Evolutionary conservation across 2,329 filamentous ascomycete genomes (phyloP).

Genomic region (Claviceps capensis): DNA sequence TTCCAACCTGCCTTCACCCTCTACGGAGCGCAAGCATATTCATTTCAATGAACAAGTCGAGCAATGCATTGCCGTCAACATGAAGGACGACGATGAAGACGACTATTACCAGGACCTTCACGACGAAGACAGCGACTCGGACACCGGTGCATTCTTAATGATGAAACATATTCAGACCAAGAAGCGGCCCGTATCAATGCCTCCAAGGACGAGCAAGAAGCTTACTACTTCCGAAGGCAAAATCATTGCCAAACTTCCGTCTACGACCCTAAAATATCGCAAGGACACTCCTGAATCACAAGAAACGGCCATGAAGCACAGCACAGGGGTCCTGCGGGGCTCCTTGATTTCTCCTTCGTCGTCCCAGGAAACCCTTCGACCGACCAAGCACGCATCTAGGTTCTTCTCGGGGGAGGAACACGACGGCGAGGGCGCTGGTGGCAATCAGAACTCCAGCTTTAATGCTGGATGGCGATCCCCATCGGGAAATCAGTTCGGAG

Average conservation of each 20-base stretch:
- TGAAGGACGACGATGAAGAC: conserved; percentile 66
- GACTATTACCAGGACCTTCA: conserved; percentile 43
- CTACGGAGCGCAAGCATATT: conserved; percentile 67
- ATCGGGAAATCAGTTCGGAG: conserved; percentile 10
- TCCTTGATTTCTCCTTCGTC: conserved; percentile 55
- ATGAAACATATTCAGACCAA: conserved; percentile 56
- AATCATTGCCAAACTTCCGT: conserved; percentile 77
- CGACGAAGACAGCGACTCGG: conserved; percentile 52
- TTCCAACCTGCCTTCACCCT: conserved; percentile 52
- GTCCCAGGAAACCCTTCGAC: conserved; percentile 70
- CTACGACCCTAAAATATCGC: conserved; percentile 75
- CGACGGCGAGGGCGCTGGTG: conserved; percentile 39
- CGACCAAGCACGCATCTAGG: conserved; percentile 51
- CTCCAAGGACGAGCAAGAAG: conserved; percentile 24
- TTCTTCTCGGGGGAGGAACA: conserved; percentile 48
- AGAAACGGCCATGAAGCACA: conserved; percentile 50
- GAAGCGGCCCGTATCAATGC: conserved; percentile 38
- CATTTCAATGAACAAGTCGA: conserved; percentile 94
- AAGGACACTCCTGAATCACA: conserved; percentile 59
- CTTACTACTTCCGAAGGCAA: conserved; percentile 51
- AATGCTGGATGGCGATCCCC: conserved; percentile 20
- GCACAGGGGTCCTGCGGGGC: conserved; percentile 30
- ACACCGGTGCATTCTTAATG: conserved; percentile 63
- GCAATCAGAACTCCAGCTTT: conserved; percentile 17
- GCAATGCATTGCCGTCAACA: conserved; percentile 88